phyloP scores from a whole-genome alignment of 108 stramenopile genomes.

The Nannochloropsis salina region DNA sequence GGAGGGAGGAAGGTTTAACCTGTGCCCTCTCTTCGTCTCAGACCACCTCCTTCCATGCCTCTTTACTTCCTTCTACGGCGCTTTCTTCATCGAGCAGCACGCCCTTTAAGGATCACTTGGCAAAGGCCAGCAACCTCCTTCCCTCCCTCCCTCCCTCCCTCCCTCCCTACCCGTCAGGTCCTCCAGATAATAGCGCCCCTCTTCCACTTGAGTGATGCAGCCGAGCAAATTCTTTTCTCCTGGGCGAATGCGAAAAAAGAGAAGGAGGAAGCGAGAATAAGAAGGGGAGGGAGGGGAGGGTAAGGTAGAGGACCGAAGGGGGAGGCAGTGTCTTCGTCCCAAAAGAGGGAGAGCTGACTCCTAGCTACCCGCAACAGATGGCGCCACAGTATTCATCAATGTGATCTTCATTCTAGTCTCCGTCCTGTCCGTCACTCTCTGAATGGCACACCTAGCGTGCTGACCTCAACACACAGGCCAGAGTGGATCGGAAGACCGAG shows the following conservation, averaged over 20 bases:
- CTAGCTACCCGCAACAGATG: too few relatives aligned
- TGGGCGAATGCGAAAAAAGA: not conserved
- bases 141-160: not conserved
- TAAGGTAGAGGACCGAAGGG: not conserved
- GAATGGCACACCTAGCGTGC: too few relatives aligned
- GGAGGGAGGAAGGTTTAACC: not conserved
- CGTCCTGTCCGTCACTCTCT: too few relatives aligned
- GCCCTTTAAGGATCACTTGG: too few relatives aligned
- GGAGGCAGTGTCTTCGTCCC: too few relatives aligned
- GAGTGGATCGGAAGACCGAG: too few relatives aligned
- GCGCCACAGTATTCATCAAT: too few relatives aligned
- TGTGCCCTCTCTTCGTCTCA: not conserved
- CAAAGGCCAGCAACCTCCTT: not conserved
- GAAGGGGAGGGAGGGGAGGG: not conserved
- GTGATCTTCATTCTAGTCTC: too few relatives aligned
- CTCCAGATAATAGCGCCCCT: not conserved
- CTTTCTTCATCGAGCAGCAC: not conserved
- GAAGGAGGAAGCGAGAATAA: not conserved
- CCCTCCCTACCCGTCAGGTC: not conserved
- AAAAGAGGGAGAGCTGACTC: too few relatives aligned
- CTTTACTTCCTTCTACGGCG: not conserved
- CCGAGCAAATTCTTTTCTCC: not conserved
- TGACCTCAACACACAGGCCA: too few relatives aligned
- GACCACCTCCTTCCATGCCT: not conserved
- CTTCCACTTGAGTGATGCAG: not conserved